Conservation (phyloP, 495 filamentous ascomycete genomes). For the Penicillium bovifimosum region DNA sequence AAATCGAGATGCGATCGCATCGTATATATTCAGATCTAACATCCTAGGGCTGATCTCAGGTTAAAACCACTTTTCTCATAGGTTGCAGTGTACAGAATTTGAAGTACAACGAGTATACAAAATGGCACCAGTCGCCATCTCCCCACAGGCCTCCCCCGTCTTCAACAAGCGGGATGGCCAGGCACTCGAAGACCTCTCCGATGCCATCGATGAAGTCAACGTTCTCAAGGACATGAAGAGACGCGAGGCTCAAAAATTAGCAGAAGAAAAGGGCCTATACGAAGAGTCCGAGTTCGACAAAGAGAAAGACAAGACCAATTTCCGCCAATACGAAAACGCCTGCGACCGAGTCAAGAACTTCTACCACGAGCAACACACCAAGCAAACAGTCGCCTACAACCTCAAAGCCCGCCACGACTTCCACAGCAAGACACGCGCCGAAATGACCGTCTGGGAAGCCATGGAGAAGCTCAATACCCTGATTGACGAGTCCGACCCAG, state of each 20-base stretch:
- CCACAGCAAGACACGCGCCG: conserved; percentile 57
- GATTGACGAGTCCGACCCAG: conserved; percentile 83
- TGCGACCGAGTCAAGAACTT: conserved; percentile 77
- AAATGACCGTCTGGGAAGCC: conserved; percentile 83
- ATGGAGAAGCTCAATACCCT: conserved; percentile 86
- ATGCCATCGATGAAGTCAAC: conserved; percentile 78
- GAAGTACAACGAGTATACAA: neutral
- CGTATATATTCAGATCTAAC: conserved; percentile 14
- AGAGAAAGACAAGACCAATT: conserved; percentile 74
- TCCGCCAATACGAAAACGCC: conserved; percentile 72
- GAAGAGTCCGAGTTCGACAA: conserved; percentile 63
- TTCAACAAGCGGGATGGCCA: conserved; percentile 53
- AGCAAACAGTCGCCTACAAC: conserved; percentile 83
- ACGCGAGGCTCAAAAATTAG: conserved; percentile 17
- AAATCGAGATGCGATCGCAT: conserved; percentile 22
- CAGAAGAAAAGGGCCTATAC: conserved; percentile 50
- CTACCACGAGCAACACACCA: conserved; percentile 77
- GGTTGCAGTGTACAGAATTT: no score
- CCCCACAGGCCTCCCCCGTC: conserved; percentile 18
- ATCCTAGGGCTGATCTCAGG: neutral
- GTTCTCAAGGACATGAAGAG: conserved; percentile 58
- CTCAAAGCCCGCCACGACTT: conserved; percentile 68
- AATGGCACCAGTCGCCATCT: conserved; percentile 34
- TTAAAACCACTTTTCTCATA: neutral
- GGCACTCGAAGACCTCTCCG: conserved; percentile 73